These are phyloP conservation scores for Suillus tomentosus DNA, from an alignment of 768 basidiomycete species.

Conservation along the genomic window DNA sequence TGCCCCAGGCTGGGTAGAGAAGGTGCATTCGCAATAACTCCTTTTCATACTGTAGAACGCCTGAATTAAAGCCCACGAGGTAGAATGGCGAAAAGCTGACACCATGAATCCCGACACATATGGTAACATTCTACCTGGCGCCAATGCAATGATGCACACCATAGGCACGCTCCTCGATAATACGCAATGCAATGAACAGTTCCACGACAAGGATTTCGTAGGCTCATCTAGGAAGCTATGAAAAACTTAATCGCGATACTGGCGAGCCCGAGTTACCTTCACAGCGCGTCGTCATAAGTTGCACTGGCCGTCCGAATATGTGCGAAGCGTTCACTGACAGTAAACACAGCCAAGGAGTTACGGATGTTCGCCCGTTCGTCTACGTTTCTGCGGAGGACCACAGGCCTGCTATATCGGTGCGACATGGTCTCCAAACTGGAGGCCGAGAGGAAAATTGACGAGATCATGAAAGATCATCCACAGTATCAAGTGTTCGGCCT, in stretches of 20 bases:
- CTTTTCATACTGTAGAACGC: background rate
- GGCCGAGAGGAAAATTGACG: conserved; percentile 72
- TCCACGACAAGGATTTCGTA: conserved; percentile 6
- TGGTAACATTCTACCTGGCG: conserved; percentile 61
- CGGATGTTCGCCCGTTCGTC: conserved; percentile 65
- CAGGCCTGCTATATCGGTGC: conserved; percentile 78
- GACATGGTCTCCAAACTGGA: conserved; percentile 91
- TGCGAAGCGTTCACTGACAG: conserved; percentile 78
- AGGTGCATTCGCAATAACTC: conserved; percentile 45
- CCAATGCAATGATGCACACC: conserved; percentile 87
- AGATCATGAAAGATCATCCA: conserved; percentile 46
- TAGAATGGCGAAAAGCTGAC: conserved; percentile 84
- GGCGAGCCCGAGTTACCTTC: conserved; percentile 54
- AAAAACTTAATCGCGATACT: conserved; percentile 83
- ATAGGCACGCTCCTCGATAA: conserved; percentile 89
- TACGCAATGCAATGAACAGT: conserved; percentile 1
- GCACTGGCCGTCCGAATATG: conserved; percentile 64
- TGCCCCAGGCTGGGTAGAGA: conserved; percentile 80
- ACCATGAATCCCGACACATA: conserved; percentile 80
- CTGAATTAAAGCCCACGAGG: conserved; percentile 45
- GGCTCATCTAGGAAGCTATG: conserved; percentile 51
- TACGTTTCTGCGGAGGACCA: conserved; percentile 90
- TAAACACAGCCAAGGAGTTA: conserved; percentile 31
- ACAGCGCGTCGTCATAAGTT: conserved; percentile 12
- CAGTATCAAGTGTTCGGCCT: conserved; percentile 75